Evolutionary conservation across 805 yeast species (phyloP).

Genomic region (Lachancea thermotolerans): DNA sequence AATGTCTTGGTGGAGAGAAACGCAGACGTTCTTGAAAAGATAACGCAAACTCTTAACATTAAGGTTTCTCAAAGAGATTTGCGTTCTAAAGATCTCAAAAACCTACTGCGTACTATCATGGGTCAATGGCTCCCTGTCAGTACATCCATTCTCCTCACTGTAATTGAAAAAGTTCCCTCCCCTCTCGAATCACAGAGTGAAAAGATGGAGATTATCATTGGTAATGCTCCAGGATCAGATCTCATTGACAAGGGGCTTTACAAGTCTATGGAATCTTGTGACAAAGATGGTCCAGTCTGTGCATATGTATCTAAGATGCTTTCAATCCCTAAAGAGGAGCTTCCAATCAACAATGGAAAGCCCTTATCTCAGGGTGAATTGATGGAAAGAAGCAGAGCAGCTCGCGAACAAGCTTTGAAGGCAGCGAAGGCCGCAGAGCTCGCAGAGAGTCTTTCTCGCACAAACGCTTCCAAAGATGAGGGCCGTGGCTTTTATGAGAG

Average conservation of each 20-base stretch:
- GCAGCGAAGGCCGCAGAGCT: conserved; percentile 53
- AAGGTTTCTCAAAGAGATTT: conserved; percentile 69
- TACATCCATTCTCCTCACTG: conserved; percentile 74
- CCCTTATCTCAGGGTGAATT: conserved; percentile 48
- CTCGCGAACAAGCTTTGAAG: conserved; percentile 59
- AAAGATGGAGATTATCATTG: conserved; percentile 62
- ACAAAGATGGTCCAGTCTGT: conserved; percentile 52
- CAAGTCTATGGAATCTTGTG: conserved; percentile 59
- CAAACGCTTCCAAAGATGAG: conserved; percentile 11
- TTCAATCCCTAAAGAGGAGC: conserved; percentile 73
- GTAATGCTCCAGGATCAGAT: conserved; percentile 44
- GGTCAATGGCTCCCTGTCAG: conserved; percentile 95
- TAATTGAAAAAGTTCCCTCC: conserved; percentile 78
- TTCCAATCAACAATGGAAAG: conserved; percentile 50
- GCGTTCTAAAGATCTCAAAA: conserved; percentile 67
- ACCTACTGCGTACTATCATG: conserved; percentile 58
- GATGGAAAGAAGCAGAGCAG: conserved; percentile 53
- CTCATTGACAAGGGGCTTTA: conserved; percentile 42
- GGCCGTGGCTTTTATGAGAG: conserved; percentile 18
- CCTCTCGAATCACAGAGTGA: conserved; percentile 70
- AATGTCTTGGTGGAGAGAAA: conserved; percentile 59
- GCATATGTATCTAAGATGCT: conserved; percentile 88
- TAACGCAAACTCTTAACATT: conserved; percentile 61
- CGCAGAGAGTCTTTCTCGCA: conserved; percentile 25
- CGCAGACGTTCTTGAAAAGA: conserved; percentile 65